phyloP scores from a whole-genome alignment of 495 filamentous ascomycete species.

The Penicillium simplicissimum region DNA sequence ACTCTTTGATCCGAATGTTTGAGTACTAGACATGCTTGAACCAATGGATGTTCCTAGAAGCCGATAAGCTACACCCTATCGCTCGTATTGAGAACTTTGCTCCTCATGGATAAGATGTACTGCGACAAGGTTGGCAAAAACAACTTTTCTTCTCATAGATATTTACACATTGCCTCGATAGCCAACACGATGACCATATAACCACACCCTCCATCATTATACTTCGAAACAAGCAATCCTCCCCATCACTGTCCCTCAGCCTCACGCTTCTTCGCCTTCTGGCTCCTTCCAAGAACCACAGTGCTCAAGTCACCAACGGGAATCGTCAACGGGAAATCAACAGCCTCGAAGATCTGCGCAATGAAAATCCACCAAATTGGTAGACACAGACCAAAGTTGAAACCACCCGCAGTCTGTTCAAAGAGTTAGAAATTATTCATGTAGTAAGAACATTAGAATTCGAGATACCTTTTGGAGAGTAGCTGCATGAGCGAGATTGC shows the following conservation, averaged over 20 bases:
- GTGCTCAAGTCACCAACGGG: slow-evolving; percentile 42
- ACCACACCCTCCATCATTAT: background rate
- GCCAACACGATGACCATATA: background rate
- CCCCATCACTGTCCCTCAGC: slow-evolving; percentile 4
- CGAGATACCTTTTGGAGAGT: slow-evolving; percentile 37
- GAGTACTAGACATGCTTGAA: too few species aligned
- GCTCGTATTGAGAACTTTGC: too few species aligned
- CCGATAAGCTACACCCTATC: too few species aligned
- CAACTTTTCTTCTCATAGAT: background rate
- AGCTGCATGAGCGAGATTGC: slow-evolving; percentile 36
- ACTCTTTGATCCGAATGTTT: too few species aligned
- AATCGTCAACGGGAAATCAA: slow-evolving; percentile 38
- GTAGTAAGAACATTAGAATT: background rate
- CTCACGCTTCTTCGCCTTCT: slow-evolving; percentile 23
- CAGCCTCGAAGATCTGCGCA: slow-evolving; percentile 59
- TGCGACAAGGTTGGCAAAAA: too few species aligned
- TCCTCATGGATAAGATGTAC: too few species aligned
- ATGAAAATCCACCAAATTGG: slow-evolving; percentile 68
- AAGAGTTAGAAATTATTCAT: background rate
- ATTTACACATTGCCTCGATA: background rate
- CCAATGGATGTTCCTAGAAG: too few species aligned
- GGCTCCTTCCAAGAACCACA: slow-evolving; percentile 31
- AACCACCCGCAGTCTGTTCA: slow-evolving; percentile 34
- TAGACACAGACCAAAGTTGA: slow-evolving; percentile 56
- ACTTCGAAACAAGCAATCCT: background rate